These are phyloP conservation scores for Fonsecaea erecta DNA, from an alignment of 2,329 filamentous ascomycete genomes.

Conservation along the genomic window DNA sequence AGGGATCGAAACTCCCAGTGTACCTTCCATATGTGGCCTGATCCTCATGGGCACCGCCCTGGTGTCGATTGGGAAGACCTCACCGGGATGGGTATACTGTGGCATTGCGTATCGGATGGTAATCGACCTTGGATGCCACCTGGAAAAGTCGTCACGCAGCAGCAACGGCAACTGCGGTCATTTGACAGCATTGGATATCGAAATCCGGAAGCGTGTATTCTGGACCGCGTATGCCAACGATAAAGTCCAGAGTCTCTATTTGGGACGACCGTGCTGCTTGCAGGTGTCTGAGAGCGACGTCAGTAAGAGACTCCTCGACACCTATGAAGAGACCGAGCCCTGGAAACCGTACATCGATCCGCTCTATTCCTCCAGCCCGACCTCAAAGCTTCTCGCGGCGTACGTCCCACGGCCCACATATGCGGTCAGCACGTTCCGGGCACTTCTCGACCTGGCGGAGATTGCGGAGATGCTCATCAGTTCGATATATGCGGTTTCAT, in stretches of 20 bases:
- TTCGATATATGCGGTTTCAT: neutral
- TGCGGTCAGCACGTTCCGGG: neutral
- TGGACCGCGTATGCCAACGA: constrained; percentile 43
- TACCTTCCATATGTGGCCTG: constrained; percentile 46
- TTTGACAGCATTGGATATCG: constrained; percentile 38
- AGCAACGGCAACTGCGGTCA: neutral
- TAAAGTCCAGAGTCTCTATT: constrained; percentile 29
- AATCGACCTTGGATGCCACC: constrained; percentile 46
- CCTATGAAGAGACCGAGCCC: constrained; percentile 40
- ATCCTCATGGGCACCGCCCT: constrained; percentile 43
- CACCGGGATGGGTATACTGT: constrained; percentile 45
- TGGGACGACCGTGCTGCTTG: constrained; percentile 34
- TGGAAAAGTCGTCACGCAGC: constrained; percentile 25
- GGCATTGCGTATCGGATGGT: constrained; percentile 50
- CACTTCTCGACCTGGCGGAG: neutral
- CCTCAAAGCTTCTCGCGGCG: neutral
- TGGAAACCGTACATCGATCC: constrained; percentile 37
- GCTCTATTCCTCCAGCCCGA: neutral
- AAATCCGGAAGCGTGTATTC: constrained; percentile 42
- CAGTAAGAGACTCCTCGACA: constrained; percentile 41
- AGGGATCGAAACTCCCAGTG: constrained; percentile 44
- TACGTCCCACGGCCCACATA: neutral
- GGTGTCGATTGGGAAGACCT: constrained; percentile 44
- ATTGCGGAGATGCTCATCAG: neutral
- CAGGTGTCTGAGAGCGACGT: constrained; percentile 32